Evolutionary conservation across 768 basidiomycete genomes (phyloP), one percentile per base, ranked within the genome.

Genomic region (Amanita jacksonii): DNA sequence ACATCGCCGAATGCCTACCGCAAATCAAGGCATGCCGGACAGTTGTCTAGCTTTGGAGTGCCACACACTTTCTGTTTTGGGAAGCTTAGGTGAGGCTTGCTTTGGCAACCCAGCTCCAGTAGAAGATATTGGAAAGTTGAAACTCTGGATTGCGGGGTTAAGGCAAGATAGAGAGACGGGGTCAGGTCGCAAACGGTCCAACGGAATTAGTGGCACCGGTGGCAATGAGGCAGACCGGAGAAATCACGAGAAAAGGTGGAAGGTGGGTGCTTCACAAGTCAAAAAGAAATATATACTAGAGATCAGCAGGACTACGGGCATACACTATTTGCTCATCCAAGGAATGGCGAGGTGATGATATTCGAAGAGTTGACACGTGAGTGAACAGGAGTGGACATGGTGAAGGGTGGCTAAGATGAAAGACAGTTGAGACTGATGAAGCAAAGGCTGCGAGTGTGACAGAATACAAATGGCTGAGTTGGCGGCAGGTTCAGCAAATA

Each of bases 71-170:
- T 51, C 60, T 1, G 46, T 67, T 0, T 46, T 74, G 8, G 80
- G 76, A 5, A 57, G 62, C 13, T 57, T 63, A 18, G 65, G 61
- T 3, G 76, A 76, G 54, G 61, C 64, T 3, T 54, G 57, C 25
- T 79, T 75, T 52, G 79, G 77, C 1, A 62, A 58, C 22, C 81
- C 82, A 2, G 59, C 61, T 43, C 62, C 68, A 2, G 52, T 83
- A 3, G 68, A 73, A 16, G 54, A 51, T 2, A 54, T 74, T 33
- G 38, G 46, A 4, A 63, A 70, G 22, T 52, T 85, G 18, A 52
- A 51, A 3, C 57, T 62, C 38, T 85, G 82, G 83, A 60, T 68
- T 13, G 53, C 68, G 6, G 80, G 77, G n/a, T 58, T 84, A 38
- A 69, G 36, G 20, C 45, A 31, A 18, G 45, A 39, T 15, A 28